Base-by-base conservation (phyloP, 352 stramenopile genomes). In the Globisporangium abappressorium region DNA sequence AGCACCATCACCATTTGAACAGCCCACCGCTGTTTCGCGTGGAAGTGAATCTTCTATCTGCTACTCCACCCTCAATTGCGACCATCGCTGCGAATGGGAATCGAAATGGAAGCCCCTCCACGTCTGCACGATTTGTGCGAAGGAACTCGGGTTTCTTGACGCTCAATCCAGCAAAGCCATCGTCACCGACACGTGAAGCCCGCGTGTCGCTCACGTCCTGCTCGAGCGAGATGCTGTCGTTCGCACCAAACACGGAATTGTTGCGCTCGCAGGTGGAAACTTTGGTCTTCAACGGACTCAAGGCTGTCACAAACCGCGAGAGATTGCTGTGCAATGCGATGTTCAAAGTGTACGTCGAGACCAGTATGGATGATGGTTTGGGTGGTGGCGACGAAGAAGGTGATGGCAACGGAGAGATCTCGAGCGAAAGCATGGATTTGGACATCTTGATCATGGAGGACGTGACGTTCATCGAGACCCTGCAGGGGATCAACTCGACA, bases 381-480 rank as follows among this genome's bases (percentile, higher is more conserved):
- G 70, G 75, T 36, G 73, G 65, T 33, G 75, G 70, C 2, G 73
- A 81, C 43, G 74, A 83, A 28, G 80, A 85, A 46, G 67, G 49
- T 3, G 65, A 62, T 11, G 55, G 69, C 20, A 72, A 69, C 9
- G 66, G 73, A 5, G 75, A 89, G 56, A 8, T 86, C 6, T 74
- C 65, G 9, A 80, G 74, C 8, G 80, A 84, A 46, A 72, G 63
- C 4, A 85, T 94, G 69, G 82, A 94, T 38, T 64, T 94, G 15
- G 84, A 94, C 33, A 92, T 94, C 20, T 64, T 94, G 49, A 90
- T 94, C 41, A 90, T 92, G 80, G 86, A 94, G 54, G 82, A 92
- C 53, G 54, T 47, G 6, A 65, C 66, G 11, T 92, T 94, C 38
- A 74, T 87, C 22, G 77, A 87, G 65, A 84, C 80, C 2, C 70